Conservation (phyloP, 176 grass and related monocot genomes). For the Luzula sylvatica region DNA sequence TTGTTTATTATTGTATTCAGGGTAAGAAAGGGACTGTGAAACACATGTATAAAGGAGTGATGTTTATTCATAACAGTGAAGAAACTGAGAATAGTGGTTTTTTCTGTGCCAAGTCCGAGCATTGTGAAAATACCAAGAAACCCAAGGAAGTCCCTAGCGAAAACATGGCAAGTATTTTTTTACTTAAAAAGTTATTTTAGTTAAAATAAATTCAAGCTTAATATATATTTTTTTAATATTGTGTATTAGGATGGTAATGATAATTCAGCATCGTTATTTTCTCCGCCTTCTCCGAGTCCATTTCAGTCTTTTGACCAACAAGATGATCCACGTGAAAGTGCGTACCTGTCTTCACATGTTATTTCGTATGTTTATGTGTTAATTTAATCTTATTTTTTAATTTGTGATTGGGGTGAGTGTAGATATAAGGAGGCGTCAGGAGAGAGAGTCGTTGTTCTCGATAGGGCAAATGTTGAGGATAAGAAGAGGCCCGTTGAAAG, state of each 20-base stretch:
- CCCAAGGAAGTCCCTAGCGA: conserved; percentile 30
- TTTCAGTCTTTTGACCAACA: conserved; percentile 47
- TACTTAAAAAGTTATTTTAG: not conserved
- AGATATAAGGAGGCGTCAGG: conserved; percentile 46
- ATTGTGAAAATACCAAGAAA: conserved; percentile 66
- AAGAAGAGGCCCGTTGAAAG: conserved; percentile 82
- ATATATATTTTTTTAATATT: conserved; percentile 25
- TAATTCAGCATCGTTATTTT: conserved; percentile 36
- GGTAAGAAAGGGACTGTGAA: conserved; percentile 85
- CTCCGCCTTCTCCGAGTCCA: conserved; percentile 21
- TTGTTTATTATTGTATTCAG: conserved; percentile 43
- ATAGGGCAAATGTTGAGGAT: conserved; percentile 79
- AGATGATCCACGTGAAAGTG: conserved; percentile 17
- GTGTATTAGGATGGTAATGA: conserved; percentile 50
- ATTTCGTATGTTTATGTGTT: conserved; percentile 3
- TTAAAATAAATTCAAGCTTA: conserved; percentile 1
- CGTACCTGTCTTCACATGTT: conserved; percentile 22
- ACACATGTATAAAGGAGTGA: conserved; percentile 78
- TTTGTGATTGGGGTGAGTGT: conserved; percentile 22
- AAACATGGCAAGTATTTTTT: conserved; percentile 26
- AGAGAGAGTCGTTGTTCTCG: conserved; percentile 66
- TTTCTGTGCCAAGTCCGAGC: conserved; percentile 66
- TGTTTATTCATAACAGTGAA: conserved; percentile 75
- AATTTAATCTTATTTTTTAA: conserved; percentile 8
- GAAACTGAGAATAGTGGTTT: conserved; percentile 71